These are phyloP conservation scores for Besnoitia besnoiti DNA, from an alignment of 169 alveolate species.

Conservation along the genomic window DNA sequence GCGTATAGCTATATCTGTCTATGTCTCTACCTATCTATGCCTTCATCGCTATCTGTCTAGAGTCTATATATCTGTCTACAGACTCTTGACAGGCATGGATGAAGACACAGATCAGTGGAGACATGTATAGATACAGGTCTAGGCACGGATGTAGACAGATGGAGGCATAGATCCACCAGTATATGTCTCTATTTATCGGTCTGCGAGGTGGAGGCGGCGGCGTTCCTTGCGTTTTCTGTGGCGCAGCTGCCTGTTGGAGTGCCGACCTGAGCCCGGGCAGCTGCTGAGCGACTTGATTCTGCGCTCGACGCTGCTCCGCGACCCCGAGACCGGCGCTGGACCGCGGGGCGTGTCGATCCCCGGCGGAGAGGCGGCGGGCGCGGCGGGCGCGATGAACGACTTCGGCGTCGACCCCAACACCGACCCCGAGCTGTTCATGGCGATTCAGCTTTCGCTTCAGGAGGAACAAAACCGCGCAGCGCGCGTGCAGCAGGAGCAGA, in stretches of 20 bases:
- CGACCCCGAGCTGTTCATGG: slow-evolving; percentile 92
- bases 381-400: slow-evolving; percentile 68
- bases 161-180: neutral
- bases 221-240: neutral
- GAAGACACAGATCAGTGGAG: neutral
- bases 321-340: slow-evolving; percentile 63
- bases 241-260: slow-evolving; percentile 11
- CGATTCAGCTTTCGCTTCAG: slow-evolving; percentile 78
- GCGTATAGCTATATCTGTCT: no score
- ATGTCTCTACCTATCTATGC: neutral
- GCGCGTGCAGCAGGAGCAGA: slow-evolving; percentile 21
- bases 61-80: neutral
- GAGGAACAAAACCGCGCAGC: slow-evolving; percentile 29
- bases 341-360: slow-evolving; percentile 63
- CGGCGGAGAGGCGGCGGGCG: slow-evolving; percentile 73
- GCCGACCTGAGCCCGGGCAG: neutral
- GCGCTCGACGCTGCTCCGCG: neutral
- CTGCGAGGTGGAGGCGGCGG: neutral
- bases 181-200: neutral
- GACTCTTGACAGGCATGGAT: neutral
- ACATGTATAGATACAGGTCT: neutral
- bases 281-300: slow-evolving; percentile 38
- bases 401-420: slow-evolving; percentile 89
- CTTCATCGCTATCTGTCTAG: no score
- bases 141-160: neutral